Conservation (phyloP, 768 basidiomycete species). For the Podaxis sp. region DNA sequence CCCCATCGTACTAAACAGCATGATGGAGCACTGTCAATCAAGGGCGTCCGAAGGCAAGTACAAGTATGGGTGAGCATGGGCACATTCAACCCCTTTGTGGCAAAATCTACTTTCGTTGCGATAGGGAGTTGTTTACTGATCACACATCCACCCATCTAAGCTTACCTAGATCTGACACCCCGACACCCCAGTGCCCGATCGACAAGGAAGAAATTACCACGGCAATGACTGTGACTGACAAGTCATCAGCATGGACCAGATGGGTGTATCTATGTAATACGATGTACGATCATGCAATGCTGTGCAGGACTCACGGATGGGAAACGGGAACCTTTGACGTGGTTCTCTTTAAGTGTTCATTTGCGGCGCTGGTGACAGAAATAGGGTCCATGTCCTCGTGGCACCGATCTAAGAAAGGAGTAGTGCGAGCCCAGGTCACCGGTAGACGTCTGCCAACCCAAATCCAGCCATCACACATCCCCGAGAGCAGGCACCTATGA, state of each 20-base stretch:
- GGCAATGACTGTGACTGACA: background rate
- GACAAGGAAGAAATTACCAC: background rate
- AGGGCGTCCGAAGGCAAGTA: background rate
- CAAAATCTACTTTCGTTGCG: background rate
- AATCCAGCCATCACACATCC: background rate
- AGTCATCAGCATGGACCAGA: background rate
- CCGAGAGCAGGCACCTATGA: background rate
- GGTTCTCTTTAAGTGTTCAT: background rate
- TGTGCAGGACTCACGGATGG: background rate
- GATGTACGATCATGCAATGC: conserved; percentile 1
- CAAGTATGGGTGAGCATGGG: background rate
- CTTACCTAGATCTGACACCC: conserved; percentile 7
- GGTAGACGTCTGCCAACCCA: background rate
- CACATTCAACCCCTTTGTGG: conserved; percentile 1
- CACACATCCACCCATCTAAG: conserved; percentile 2
- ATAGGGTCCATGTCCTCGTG: conserved; percentile 2
- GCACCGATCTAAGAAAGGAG: background rate
- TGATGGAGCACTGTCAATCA: background rate
- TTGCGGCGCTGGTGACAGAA: background rate
- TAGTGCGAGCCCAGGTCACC: background rate
- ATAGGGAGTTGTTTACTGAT: background rate
- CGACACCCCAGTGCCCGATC: background rate
- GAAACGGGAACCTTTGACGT: background rate
- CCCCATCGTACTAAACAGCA: background rate
- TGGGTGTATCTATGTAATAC: background rate